phyloP scores from a whole-genome alignment of 805 yeast genomes.

The Starmera caribaea region DNA sequence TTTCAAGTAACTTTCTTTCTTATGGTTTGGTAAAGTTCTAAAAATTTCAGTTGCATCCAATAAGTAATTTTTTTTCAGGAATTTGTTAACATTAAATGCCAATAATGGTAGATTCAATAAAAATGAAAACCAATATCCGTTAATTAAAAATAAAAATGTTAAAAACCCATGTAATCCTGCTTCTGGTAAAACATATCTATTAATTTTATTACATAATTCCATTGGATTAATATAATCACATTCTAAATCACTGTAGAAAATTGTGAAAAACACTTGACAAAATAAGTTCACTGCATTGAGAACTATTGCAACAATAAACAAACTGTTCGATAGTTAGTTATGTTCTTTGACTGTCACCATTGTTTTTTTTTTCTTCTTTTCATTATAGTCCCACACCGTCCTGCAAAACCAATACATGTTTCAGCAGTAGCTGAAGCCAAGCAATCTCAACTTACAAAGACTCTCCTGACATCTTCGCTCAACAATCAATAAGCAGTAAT shows the following conservation, averaged over 20 bases:
- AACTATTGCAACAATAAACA: slow-evolving; percentile 69
- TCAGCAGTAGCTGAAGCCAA: too few relatives aligned
- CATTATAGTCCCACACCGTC: too few relatives aligned
- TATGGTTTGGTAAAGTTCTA: slow-evolving; percentile 86
- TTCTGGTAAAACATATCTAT: slow-evolving; percentile 84
- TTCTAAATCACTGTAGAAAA: slow-evolving; percentile 90
- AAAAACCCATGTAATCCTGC: slow-evolving; percentile 72
- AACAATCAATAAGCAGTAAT: too few relatives aligned
- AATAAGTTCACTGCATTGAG: slow-evolving; percentile 83
- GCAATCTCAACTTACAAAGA: too few relatives aligned
- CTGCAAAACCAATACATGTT: too few relatives aligned
- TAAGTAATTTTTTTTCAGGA: slow-evolving; percentile 69
- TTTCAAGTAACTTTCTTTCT: slow-evolving; percentile 84
- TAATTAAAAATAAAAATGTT: slow-evolving; percentile 61
- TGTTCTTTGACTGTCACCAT: background rate
- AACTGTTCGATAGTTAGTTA: slow-evolving; percentile 21
- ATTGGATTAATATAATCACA: slow-evolving; percentile 96
- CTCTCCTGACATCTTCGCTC: too few relatives aligned
- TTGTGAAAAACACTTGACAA: slow-evolving; percentile 89
- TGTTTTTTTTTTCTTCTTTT: background rate
- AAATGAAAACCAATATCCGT: slow-evolving; percentile 90
- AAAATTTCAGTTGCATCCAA: slow-evolving; percentile 97
- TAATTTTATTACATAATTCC: slow-evolving; percentile 88
- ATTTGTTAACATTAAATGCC: slow-evolving; percentile 76
- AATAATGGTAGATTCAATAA: slow-evolving; percentile 74